These are phyloP conservation scores for Orychophragmus violaceus DNA, from an alignment of 345 rosid genomes.

Conservation along the genomic window DNA sequence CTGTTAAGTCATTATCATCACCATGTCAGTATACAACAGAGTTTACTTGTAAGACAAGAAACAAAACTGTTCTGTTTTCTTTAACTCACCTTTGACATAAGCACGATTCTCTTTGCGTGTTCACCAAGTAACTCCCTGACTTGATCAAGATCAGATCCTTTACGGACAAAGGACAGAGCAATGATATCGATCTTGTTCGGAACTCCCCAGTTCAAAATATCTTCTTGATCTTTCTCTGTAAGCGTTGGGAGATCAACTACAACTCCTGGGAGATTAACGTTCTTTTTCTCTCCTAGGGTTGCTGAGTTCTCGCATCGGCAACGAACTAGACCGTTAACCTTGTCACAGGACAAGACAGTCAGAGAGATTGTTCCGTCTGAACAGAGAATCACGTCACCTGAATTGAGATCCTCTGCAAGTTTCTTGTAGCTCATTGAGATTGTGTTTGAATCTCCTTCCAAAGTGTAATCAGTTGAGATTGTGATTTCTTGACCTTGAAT, in stretches of 20 bases:
- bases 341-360: conserved; percentile 45
- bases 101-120: conserved; percentile 39
- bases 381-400: conserved; percentile 46
- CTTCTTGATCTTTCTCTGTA: conserved; percentile 54
- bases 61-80: background rate
- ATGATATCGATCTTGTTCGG: conserved; percentile 57
- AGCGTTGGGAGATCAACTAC: conserved; percentile 59
- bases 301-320: conserved; percentile 57
- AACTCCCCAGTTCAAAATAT: conserved; percentile 52
- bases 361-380: conserved; percentile 53
- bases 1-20: conserved; percentile 19
- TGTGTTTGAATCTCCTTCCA: conserved; percentile 45
- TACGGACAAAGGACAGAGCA: conserved; percentile 55
- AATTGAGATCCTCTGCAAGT: conserved; percentile 46
- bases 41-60: background rate
- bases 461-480: conserved; percentile 34
- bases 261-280: conserved; percentile 60
- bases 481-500: conserved; percentile 56
- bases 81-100: conserved; percentile 23
- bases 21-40: background rate
- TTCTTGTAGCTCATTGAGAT: conserved; percentile 60
- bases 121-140: conserved; percentile 41
- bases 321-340: conserved; percentile 39
- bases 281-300: conserved; percentile 52
- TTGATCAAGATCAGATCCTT: conserved; percentile 52